phyloP scores from a whole-genome alignment of 2,329 filamentous ascomycete species.

The Fusarium sp. region DNA sequence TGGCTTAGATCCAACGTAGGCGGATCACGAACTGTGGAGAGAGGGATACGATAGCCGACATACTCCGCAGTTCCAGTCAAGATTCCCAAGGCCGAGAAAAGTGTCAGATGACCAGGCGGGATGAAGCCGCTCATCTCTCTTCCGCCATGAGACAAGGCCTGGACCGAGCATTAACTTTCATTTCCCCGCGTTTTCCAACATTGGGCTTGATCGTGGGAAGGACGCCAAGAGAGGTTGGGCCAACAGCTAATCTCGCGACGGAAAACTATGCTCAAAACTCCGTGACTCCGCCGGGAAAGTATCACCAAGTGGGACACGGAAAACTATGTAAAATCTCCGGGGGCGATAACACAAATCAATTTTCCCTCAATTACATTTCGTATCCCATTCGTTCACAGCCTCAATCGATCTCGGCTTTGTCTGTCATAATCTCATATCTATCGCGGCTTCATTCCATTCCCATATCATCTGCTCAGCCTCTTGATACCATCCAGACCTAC shows the following conservation, averaged over 20 bases:
- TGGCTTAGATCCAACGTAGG: not conserved
- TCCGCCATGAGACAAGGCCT: not conserved
- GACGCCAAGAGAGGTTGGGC: not conserved
- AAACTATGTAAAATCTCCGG: slow-evolving; percentile 1
- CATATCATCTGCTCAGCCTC: not conserved
- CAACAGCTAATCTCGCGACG: not conserved
- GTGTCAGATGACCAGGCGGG: not conserved
- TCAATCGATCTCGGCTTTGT: not conserved
- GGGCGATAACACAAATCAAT: not conserved
- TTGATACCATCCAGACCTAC: not conserved
- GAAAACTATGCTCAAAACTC: not conserved
- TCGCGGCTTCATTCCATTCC: not conserved
- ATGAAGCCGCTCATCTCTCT: not conserved
- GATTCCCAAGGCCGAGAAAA: not conserved
- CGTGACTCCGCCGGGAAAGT: not conserved
- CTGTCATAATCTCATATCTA: not conserved
- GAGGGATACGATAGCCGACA: not conserved
- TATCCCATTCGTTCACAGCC: not conserved
- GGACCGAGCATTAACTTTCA: not conserved
- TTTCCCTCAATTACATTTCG: not conserved
- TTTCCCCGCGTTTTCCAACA: not conserved
- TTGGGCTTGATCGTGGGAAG: not conserved
- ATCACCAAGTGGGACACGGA: not conserved
- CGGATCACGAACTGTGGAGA: not conserved
- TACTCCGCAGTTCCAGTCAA: not conserved